These are phyloP conservation scores for Gynostemma pentaphyllum DNA, from an alignment of 306 rosid species.

Conservation along the genomic window DNA sequence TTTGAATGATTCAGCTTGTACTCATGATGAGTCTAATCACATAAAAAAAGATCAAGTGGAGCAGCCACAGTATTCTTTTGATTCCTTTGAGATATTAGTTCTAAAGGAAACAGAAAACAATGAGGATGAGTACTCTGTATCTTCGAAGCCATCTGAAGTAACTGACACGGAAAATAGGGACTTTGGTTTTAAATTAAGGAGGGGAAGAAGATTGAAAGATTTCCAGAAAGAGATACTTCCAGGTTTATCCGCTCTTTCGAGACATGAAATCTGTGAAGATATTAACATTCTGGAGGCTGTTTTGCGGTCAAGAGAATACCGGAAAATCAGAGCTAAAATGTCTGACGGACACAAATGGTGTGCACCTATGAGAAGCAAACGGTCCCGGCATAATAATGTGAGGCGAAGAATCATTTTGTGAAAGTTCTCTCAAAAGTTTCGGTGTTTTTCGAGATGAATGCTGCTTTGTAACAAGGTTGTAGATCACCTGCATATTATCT, in stretches of 20 bases:
- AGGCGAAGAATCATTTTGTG: conserved; percentile 16
- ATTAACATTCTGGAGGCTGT: conserved; percentile 42
- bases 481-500: background rate
- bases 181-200: conserved; percentile 27
- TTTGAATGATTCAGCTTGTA: conserved; percentile 12
- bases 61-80: conserved; percentile 22
- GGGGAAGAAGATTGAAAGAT: conserved; percentile 53
- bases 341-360: conserved; percentile 31
- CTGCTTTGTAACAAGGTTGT: background rate
- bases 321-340: conserved; percentile 22
- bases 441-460: background rate
- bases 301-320: conserved; percentile 51
- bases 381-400: conserved; percentile 22
- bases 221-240: conserved; percentile 58
- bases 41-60: conserved; percentile 15
- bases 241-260: conserved; percentile 41
- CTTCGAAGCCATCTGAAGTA: conserved; percentile 23
- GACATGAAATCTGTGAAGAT: conserved; percentile 48
- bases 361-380: conserved; percentile 29
- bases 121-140: conserved; percentile 24
- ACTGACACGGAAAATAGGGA: conserved; percentile 15
- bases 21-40: conserved; percentile 13
- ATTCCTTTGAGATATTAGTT: conserved; percentile 38
- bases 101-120: conserved; percentile 26
- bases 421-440: background rate